Percentiles rank a stretch among this genome's conserved stretches.
phyloP scores from a whole-genome alignment of 1,284 basidiomycete species.

The Sporisorium iseilematis-ciliati region DNA sequence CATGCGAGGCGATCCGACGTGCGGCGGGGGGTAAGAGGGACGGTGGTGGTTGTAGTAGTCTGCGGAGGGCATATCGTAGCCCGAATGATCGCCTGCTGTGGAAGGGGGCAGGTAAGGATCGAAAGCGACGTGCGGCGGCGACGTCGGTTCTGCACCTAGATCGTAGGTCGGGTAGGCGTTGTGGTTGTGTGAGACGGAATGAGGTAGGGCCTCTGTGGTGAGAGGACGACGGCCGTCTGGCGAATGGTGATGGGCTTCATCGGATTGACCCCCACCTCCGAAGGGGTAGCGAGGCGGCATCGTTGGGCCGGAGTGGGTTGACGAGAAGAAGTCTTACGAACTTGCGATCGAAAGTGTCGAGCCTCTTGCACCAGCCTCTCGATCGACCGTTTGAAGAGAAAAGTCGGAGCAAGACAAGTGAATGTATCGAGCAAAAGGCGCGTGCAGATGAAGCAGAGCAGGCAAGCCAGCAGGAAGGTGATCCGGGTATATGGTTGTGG shows the following conservation, averaged over 20 bases:
- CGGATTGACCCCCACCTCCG: conserved; percentile 27
- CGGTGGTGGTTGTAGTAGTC: conserved; percentile 37
- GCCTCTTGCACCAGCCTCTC: not conserved
- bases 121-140: conserved; percentile 39
- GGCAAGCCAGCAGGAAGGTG: too few relatives aligned
- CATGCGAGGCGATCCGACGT: conserved; percentile 28
- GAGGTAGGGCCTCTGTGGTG: conserved; percentile 22
- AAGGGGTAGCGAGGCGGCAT: conserved; percentile 48
- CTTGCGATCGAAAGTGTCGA: not conserved
- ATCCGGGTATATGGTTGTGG: not conserved
- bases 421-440: not conserved
- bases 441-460: conserved; percentile 10
- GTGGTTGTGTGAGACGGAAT: conserved; percentile 24
- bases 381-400: not conserved
- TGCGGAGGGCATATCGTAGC: conserved; percentile 41
- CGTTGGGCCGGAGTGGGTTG: conserved; percentile 23
- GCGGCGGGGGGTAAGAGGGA: conserved; percentile 24
- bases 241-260: conserved; percentile 25
- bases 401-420: not conserved
- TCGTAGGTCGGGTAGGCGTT: conserved; percentile 55
- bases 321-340: not conserved
- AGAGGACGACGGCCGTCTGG: conserved; percentile 19
- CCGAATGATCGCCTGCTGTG: conserved; percentile 34
- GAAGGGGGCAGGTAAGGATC: conserved; percentile 46
- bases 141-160: conserved; percentile 36